Evolutionary conservation across 331 rosid genomes (phyloP).

Genomic region (Malus hybrid): DNA sequence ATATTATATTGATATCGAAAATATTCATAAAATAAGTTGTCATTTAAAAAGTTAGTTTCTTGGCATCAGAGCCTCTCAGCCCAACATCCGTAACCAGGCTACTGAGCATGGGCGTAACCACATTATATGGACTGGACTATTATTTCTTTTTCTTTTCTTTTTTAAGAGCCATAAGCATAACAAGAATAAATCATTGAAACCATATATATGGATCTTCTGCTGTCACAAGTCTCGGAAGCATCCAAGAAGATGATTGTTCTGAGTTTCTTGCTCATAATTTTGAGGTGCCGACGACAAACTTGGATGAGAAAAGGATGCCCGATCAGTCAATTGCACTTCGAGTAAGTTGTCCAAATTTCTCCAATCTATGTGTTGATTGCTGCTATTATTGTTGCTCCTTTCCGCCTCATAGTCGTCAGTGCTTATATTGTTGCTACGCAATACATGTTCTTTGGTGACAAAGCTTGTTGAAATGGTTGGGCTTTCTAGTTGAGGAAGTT

Average conservation of each 20-base stretch:
- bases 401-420: constrained; percentile 30
- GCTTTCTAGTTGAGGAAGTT: constrained; percentile 72
- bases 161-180: not conserved
- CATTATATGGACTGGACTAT: not conserved
- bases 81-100: not conserved
- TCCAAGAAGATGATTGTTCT: not conserved
- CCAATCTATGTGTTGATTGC: constrained; percentile 44
- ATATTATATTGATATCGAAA: too few relatives aligned
- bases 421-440: not conserved
- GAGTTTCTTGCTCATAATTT: constrained; percentile 20
- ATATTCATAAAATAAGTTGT: too few relatives aligned
- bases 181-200: not conserved
- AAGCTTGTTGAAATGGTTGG: constrained; percentile 47
- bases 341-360: constrained; percentile 54
- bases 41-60: not conserved
- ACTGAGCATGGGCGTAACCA: not conserved
- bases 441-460: constrained; percentile 3
- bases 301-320: not conserved
- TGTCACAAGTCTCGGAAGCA: not conserved
- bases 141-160: too few relatives aligned
- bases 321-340: constrained; percentile 11
- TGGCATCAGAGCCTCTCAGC: not conserved
- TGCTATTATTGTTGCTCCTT: constrained; percentile 14
- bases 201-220: not conserved
- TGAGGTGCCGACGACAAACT: constrained; percentile 12